phyloP scores from a whole-genome alignment of 805 yeast genomes.

The Sugiyamaella valdiviana region DNA sequence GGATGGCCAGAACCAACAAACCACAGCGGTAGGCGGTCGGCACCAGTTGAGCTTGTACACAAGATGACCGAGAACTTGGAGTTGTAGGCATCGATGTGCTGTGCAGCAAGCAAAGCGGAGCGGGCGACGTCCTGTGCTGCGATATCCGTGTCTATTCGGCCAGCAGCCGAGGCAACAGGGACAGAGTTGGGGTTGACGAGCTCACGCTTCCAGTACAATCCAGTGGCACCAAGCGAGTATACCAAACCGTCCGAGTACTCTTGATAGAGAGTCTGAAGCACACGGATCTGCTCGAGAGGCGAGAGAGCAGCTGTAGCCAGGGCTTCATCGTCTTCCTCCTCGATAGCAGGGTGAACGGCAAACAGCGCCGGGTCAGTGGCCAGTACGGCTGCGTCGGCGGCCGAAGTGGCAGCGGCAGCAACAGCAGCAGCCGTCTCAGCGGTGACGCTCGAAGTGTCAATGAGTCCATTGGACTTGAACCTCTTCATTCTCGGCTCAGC shows the following conservation, averaged over 20 bases:
- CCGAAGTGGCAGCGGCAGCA: not conserved
- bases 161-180: conserved; percentile 4
- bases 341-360: not conserved
- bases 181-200: not conserved
- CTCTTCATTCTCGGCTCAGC: not conserved
- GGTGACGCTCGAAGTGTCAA: not conserved
- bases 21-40: conserved; percentile 12
- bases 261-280: conserved; percentile 1
- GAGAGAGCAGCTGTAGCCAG: conserved; percentile 6
- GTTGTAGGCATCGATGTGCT: not conserved
- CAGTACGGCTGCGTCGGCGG: too few species aligned
- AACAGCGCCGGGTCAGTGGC: not conserved
- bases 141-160: not conserved
- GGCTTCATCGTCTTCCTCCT: conserved; percentile 2
- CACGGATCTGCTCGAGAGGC: conserved; percentile 4
- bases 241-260: conserved; percentile 5
- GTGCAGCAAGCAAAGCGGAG: not conserved
- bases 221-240: conserved; percentile 7
- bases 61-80: conserved; percentile 7
- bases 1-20: conserved; percentile 10
- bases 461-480: too few species aligned
- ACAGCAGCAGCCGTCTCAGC: not conserved
- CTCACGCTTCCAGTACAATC: conserved; percentile 9
- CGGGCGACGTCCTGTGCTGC: conserved; percentile 10
- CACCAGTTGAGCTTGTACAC: conserved; percentile 9